Percentiles rank a stretch among this genome's conserved stretches.
Evolutionary conservation across 2,329 filamentous ascomycete species (phyloP).

Genomic region (Calonectria leucothoes): DNA sequence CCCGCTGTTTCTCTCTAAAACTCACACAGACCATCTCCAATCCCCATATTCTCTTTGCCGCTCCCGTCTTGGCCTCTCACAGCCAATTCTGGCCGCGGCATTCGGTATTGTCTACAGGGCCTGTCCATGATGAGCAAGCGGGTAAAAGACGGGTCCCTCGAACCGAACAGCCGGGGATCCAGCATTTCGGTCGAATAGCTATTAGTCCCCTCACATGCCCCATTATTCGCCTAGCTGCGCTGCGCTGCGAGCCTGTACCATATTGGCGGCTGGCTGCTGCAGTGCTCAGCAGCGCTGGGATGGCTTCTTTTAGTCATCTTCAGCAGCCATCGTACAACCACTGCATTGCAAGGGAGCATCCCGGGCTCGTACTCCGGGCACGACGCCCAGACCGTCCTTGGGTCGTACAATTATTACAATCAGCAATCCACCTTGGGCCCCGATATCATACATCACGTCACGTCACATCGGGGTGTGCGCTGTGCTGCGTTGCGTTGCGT

Average conservation of each 20-base stretch:
- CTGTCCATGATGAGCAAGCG: not conserved
- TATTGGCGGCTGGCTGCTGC: not conserved
- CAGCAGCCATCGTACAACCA: not conserved
- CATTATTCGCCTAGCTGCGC: not conserved
- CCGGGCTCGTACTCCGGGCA: not conserved
- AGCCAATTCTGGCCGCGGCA: not conserved
- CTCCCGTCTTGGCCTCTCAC: constrained; percentile 4
- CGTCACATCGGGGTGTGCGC: not conserved
- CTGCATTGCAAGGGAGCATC: not conserved
- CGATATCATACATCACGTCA: constrained; percentile 1
- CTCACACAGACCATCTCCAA: constrained; percentile 4
- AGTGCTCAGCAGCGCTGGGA: not conserved
- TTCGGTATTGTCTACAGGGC: not conserved
- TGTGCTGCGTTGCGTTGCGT: not conserved
- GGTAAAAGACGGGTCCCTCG: not conserved
- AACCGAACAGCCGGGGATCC: constrained; percentile 1
- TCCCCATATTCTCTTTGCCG: not conserved
- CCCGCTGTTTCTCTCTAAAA: not conserved
- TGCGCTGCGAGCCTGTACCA: not conserved
- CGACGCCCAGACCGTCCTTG: not conserved
- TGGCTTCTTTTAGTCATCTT: not conserved
- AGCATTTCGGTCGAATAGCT: not conserved
- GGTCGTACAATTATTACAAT: not conserved
- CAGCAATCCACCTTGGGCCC: not conserved
- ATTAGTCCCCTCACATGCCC: not conserved